Evolutionary conservation across 495 filamentous ascomycete species (phyloP), one percentile per base, ranked within the genome.

Genomic region (Xylaria acuta): DNA sequence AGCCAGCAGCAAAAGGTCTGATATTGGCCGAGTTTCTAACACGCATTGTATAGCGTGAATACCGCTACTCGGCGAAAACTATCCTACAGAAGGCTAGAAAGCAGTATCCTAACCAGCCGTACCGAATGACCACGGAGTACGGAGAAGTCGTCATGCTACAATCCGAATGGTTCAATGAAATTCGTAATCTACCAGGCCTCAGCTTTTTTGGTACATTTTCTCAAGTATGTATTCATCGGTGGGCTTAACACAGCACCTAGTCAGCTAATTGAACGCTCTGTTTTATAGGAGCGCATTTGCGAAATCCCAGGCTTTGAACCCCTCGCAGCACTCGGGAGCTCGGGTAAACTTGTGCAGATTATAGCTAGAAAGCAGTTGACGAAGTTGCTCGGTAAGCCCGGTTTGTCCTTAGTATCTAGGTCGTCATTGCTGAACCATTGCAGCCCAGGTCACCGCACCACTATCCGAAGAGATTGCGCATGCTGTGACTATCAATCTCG

Each of bases 281-380:
- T 32, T 63, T 7, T 64, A 41, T 16, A 71, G 69, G 69, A 71
- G 22, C 59, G 69, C n/a, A 34, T 71, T 51, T 64, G 60, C 36
- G 60, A 81, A 7, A 77, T 87, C 20, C 75, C 83, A 5, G 86
- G 86, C 0, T 86, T n/a, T n/a, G 36, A 38, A 38, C 36, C 36
- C 36, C 36, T 38, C 36, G 36, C 36, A 7, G 36, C 36, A 38
- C 36, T 38, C 7, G 36, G 36, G 7, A 3, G 7, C 36, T 38
- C 36, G 22, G 69, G 69, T 16, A 64, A 72, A 16, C 71, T 81
- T 45, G 75, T 85, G 20, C 70, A 82, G 36, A 77, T 83, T 8
- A 80, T 85, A 30, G 80, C 86, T 49, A 84, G 76, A 66, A 84
- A 79, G 41, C 79, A 86, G 65, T 75, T 89, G 8, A 87, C 85